Evolutionary conservation across 768 basidiomycete genomes (phyloP).

Genomic region (Xerocomus brunneocitrinus): DNA sequence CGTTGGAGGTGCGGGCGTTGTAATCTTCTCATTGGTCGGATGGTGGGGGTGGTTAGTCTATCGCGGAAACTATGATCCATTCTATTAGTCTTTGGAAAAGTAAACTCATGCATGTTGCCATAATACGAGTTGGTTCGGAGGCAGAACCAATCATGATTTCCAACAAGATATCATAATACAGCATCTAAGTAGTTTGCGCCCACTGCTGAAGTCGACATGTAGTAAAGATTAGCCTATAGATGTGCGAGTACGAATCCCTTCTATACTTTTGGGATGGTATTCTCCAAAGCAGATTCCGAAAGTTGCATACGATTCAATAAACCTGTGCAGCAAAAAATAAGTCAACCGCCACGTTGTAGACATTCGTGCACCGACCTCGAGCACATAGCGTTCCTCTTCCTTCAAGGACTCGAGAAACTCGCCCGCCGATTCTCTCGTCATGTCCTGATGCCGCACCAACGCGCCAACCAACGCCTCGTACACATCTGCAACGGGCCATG

Average conservation of each 20-base stretch:
- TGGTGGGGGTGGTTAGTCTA: constrained; percentile 34
- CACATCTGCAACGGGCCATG: constrained; percentile 99
- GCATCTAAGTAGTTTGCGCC: background rate
- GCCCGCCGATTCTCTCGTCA: constrained; percentile 62
- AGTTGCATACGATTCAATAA: constrained; percentile 13
- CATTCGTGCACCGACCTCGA: constrained; percentile 54
- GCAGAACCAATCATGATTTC: background rate
- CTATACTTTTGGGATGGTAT: background rate
- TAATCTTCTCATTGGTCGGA: constrained; percentile 45
- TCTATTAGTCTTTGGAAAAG: constrained; percentile 12
- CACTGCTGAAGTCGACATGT: background rate
- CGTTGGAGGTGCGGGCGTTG: constrained; percentile 55
- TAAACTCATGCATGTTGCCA: background rate
- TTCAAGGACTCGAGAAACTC: constrained; percentile 84
- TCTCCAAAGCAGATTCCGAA: background rate
- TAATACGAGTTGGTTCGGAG: background rate
- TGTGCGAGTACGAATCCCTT: background rate
- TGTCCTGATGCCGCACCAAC: constrained; percentile 65
- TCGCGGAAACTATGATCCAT: constrained; percentile 21
- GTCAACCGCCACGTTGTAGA: background rate
- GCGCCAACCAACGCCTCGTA: constrained; percentile 88
- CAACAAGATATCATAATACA: background rate
- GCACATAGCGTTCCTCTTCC: constrained; percentile 95
- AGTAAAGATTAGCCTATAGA: background rate
- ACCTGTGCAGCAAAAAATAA: constrained; percentile 15